These are phyloP conservation scores for Zalerion maritima DNA, from an alignment of 495 filamentous ascomycete species.

Conservation along the genomic window DNA sequence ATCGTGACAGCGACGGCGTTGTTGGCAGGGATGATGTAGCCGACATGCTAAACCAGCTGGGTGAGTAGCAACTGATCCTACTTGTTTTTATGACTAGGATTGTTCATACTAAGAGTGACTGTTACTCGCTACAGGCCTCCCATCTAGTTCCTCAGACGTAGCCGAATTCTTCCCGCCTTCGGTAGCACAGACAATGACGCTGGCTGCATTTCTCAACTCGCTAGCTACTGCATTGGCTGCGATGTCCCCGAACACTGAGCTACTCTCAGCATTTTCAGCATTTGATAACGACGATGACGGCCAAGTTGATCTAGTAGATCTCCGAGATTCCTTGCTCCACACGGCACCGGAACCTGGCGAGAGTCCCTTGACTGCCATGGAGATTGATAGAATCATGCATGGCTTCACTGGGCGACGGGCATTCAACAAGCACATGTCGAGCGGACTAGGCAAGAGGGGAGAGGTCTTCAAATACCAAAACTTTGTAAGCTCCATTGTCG, in stretches of 20 bases:
- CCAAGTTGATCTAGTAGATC: constrained; percentile 69
- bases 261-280: constrained; percentile 75
- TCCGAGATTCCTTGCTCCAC: constrained; percentile 68
- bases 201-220: constrained; percentile 70
- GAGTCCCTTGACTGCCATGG: constrained; percentile 47
- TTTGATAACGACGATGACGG: constrained; percentile 95
- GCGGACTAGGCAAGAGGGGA: constrained; percentile 34
- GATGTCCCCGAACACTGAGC: constrained; percentile 58
- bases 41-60: constrained; percentile 66
- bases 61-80: constrained; percentile 20
- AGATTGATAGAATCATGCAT: constrained; percentile 69
- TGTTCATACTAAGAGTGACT: constrained; percentile 1
- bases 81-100: constrained; percentile 1
- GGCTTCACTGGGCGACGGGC: constrained; percentile 73
- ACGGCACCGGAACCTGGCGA: constrained; percentile 66
- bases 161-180: constrained; percentile 64
- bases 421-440: constrained; percentile 42
- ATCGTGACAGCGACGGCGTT: constrained; percentile 62
- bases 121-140: constrained; percentile 28
- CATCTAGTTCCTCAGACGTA: constrained; percentile 40
- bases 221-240: constrained; percentile 57
- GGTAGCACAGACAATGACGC: constrained; percentile 52
- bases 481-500: constrained; percentile 50
- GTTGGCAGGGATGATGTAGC: constrained; percentile 65
- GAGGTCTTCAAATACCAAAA: constrained; percentile 71